phyloP scores from a whole-genome alignment of 2,329 filamentous ascomycete species.

The Emmonsiellopsis sp. region DNA sequence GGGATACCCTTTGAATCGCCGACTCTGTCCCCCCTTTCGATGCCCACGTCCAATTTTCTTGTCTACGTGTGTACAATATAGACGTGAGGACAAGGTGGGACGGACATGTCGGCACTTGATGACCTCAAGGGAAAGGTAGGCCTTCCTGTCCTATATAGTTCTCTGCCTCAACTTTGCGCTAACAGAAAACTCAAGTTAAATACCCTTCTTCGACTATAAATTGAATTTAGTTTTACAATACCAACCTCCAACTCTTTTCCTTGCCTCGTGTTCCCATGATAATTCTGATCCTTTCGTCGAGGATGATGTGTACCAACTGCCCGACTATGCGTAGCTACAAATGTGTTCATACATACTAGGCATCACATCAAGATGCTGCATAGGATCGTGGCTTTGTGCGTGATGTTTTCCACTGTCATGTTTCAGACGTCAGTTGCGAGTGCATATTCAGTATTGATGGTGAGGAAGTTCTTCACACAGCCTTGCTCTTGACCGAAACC shows the following conservation, averaged over 20 bases:
- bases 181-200: not conserved
- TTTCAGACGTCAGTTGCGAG: not conserved
- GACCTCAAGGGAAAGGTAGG: conserved; percentile 6
- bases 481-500: not conserved
- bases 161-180: not conserved
- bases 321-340: not conserved
- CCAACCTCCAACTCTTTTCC: not conserved
- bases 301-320: too few species aligned
- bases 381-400: too few species aligned
- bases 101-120: conserved; percentile 10
- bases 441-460: not conserved
- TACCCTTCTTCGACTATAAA: not conserved
- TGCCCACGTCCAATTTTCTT: not conserved
- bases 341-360: too few species aligned
- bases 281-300: not conserved
- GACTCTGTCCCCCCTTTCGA: conserved; percentile 3
- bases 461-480: not conserved
- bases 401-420: not conserved
- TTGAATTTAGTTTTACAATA: not conserved
- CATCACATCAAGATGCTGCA: too few species aligned
- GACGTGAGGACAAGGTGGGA: not conserved
- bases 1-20: not conserved
- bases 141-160: not conserved
- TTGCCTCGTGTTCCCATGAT: too few species aligned
- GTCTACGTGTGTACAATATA: not conserved